Evolutionary conservation across 768 basidiomycete species (phyloP), one percentile per base, ranked within the genome.

Genomic region (Butyriboletus loyo): DNA sequence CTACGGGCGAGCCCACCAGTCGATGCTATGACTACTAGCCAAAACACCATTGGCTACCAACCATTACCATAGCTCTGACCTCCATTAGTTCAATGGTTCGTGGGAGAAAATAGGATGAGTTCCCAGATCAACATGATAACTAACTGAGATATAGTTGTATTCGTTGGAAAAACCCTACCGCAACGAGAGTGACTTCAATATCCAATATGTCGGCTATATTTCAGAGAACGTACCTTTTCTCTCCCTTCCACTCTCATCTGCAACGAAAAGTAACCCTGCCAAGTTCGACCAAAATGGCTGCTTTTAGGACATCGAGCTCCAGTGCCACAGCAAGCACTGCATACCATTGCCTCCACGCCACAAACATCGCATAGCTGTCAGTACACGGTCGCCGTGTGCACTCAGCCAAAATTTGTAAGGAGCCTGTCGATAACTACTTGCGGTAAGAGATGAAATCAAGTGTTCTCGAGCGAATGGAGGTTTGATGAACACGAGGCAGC

Each of bases 301-400:
- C 28, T 13, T 49, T 57, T 46, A 43, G 50, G 34, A 1, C 39
- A 38, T 13, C 13, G 5, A 31, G 6, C 25, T 45, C 21, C 45
- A 28, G 36, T 24, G 25, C 46, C 52, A 56, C 63, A 59, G 57
- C 60, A 59, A 48, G n/a, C 50, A 64, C 50, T n/a, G 54, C 47
- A 52, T 41, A 34, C 30, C 59, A 55, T n/a, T 15, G 56, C 60
- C 24, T 50, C 28, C 41, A 25, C 17, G 45, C 50, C 32, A 36
- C 27, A 40, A 19, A 22, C n/a, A 36, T 41, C n/a, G 31, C 50
- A 46, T 54, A 30, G 59, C 31, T 43, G 10, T 56, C 3, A n/a
- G 30, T 7, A 34, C 19, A 36, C 1, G 38, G 46, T 32, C 40
- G 11, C 9, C 43, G 38, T 49, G 46, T 52, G 19, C 21, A 38